These are phyloP conservation scores for Trametes versicolor DNA, from an alignment of 1,284 basidiomycete genomes.

Conservation along the genomic window DNA sequence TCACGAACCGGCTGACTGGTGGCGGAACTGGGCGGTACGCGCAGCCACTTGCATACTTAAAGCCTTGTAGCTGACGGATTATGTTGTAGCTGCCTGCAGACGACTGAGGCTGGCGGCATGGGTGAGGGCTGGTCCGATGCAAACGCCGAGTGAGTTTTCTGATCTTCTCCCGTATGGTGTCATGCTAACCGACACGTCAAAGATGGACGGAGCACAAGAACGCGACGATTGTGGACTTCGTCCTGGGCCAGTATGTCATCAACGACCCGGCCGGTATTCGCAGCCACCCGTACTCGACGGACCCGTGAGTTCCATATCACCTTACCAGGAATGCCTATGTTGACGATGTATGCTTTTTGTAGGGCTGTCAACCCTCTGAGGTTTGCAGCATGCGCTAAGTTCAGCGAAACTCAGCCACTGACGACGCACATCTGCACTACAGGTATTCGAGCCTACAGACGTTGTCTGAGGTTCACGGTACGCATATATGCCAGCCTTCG, in stretches of 20 bases:
- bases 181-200: not conserved
- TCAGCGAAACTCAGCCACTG: not conserved
- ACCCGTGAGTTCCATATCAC: conserved; percentile 37
- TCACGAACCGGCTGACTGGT: conserved; percentile 61
- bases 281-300: conserved; percentile 53
- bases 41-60: not conserved
- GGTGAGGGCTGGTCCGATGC: conserved; percentile 68
- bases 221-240: conserved; percentile 49
- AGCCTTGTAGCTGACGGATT: not conserved
- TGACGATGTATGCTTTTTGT: not conserved
- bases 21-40: conserved; percentile 53
- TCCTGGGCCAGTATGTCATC: conserved; percentile 50
- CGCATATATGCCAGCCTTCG: not conserved
- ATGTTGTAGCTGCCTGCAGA: conserved; percentile 53
- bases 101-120: conserved; percentile 58
- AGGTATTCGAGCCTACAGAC: conserved; percentile 44
- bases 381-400: conserved; percentile 26
- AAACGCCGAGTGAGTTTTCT: conserved; percentile 53
- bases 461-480: conserved; percentile 51
- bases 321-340: no score
- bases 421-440: not conserved
- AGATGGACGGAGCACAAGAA: conserved; percentile 52
- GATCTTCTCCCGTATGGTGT: not conserved
- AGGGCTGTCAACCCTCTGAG: conserved; percentile 28
- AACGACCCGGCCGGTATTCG: conserved; percentile 49